Conservation (phyloP, 1,139 yeast species). For the Debaryomyces nepalensis region DNA sequence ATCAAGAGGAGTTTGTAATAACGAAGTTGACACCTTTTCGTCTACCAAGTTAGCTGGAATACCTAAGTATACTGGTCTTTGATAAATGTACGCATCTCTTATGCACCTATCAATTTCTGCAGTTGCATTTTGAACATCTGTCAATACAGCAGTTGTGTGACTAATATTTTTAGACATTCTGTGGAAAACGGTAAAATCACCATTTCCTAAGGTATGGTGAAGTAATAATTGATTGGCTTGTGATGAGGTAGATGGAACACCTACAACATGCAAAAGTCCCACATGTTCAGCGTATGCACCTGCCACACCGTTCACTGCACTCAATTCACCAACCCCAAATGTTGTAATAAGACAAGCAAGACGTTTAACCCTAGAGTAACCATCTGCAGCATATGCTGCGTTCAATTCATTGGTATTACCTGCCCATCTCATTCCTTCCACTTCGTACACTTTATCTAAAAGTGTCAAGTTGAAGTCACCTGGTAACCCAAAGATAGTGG, state of each 20-base stretch:
- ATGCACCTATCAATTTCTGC: constrained; percentile 73
- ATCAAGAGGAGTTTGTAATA: constrained; percentile 68
- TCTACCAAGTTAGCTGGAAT: constrained; percentile 84
- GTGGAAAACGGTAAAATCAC: constrained; percentile 51
- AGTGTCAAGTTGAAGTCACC: constrained; percentile 47
- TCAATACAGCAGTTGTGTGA: constrained; percentile 65
- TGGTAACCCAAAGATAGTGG: constrained; percentile 48
- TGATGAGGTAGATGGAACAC: constrained; percentile 43
- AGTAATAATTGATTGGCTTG: constrained; percentile 45
- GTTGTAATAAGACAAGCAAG: constrained; percentile 45
- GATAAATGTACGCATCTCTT: constrained; percentile 69
- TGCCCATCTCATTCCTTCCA: constrained; percentile 44
- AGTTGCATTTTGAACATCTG: constrained; percentile 67
- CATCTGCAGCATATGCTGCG: constrained; percentile 51
- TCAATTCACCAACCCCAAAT: constrained; percentile 48
- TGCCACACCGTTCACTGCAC: constrained; percentile 46
- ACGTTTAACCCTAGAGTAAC: constrained; percentile 45
- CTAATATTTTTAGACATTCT: constrained; percentile 66
- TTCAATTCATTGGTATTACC: constrained; percentile 50
- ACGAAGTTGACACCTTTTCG: constrained; percentile 56
- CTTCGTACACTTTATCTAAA: constrained; percentile 45
- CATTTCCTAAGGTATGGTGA: constrained; percentile 52
- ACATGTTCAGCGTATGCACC: constrained; percentile 51
- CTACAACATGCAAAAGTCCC: constrained; percentile 46
- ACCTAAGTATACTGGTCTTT: constrained; percentile 84